Conservation (phyloP, 495 filamentous ascomycete genomes). For the Darksidea phi region DNA sequence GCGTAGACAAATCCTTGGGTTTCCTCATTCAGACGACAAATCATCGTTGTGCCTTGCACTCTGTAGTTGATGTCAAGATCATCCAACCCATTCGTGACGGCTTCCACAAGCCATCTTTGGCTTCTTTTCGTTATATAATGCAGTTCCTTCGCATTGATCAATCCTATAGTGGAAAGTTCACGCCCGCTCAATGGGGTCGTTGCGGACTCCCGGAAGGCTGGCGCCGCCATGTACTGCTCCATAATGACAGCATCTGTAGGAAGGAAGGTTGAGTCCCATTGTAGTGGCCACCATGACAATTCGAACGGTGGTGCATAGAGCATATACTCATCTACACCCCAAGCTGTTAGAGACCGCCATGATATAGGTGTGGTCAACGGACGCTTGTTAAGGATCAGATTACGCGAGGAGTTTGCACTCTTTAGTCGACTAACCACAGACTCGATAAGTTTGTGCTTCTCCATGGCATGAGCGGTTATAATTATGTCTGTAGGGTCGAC, state of each 20-base stretch:
- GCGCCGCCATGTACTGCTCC: background rate
- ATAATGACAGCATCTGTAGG: conserved; percentile 17
- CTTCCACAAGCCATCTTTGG: conserved; percentile 16
- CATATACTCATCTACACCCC: background rate
- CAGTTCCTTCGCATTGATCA: conserved; percentile 8
- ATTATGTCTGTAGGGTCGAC: conserved; percentile 17
- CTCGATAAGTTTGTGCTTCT: conserved; percentile 11
- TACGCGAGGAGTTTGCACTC: background rate
- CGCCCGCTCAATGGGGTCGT: background rate
- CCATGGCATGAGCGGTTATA: background rate
- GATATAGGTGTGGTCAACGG: background rate
- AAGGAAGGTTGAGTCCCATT: conserved; percentile 15
- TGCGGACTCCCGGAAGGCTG: too few relatives aligned
- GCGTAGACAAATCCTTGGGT: conserved; percentile 10
- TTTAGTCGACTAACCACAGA: conserved; percentile 6
- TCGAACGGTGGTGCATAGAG: conserved; percentile 5
- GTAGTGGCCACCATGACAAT: conserved; percentile 13
- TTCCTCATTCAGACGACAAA: conserved; percentile 18
- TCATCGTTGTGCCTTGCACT: background rate
- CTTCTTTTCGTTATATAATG: conserved; percentile 21
- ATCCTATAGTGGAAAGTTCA: background rate
- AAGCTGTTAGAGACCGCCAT: conserved; percentile 1
- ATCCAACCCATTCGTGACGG: conserved; percentile 8
- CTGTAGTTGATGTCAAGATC: conserved; percentile 13
- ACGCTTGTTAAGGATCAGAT: background rate